A percentile compares a stretch with the other conserved stretches of the same genome.
These are phyloP conservation scores for Malus orientalis DNA, from an alignment of 306 rosid genomes.

Conservation along the genomic window DNA sequence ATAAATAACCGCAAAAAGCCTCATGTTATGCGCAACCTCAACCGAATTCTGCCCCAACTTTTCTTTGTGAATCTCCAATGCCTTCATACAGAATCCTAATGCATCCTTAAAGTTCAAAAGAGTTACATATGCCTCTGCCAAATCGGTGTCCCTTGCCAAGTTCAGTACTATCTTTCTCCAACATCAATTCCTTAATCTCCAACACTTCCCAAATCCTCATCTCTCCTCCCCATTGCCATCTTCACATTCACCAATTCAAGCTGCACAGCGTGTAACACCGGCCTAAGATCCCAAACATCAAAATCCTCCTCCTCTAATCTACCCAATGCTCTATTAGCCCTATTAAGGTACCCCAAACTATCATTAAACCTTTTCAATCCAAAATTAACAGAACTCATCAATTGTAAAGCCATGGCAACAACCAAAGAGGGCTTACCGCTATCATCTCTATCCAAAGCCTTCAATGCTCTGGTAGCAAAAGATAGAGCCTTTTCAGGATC, in stretches of 20 bases:
- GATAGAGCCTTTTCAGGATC: slow-evolving; percentile 64
- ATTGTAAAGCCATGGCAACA: slow-evolving; percentile 78
- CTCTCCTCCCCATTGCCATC: slow-evolving; percentile 89
- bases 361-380: slow-evolving; percentile 66
- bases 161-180: slow-evolving; percentile 62
- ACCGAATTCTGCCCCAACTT: slow-evolving; percentile 68
- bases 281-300: slow-evolving; percentile 49
- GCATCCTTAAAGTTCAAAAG: slow-evolving; percentile 77
- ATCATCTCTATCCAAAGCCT: slow-evolving; percentile 50
- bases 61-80: slow-evolving; percentile 61
- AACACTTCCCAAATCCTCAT: slow-evolving; percentile 87
- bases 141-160: slow-evolving; percentile 63
- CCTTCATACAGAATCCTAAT: slow-evolving; percentile 64
- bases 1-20: slow-evolving; percentile 70
- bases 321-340: slow-evolving; percentile 64
- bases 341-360: slow-evolving; percentile 74
- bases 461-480: slow-evolving; percentile 63
- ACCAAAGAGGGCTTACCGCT: slow-evolving; percentile 35
- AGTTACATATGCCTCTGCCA: slow-evolving; percentile 74
- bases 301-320: slow-evolving; percentile 53
- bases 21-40: slow-evolving; percentile 78
- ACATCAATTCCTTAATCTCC: slow-evolving; percentile 69
- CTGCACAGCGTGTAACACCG: slow-evolving; percentile 83
- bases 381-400: slow-evolving; percentile 67
- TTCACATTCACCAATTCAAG: slow-evolving; percentile 74